Evolutionary conservation across 2,329 filamentous ascomycete genomes (phyloP).

Genomic region (Cryphonectria radicalis): DNA sequence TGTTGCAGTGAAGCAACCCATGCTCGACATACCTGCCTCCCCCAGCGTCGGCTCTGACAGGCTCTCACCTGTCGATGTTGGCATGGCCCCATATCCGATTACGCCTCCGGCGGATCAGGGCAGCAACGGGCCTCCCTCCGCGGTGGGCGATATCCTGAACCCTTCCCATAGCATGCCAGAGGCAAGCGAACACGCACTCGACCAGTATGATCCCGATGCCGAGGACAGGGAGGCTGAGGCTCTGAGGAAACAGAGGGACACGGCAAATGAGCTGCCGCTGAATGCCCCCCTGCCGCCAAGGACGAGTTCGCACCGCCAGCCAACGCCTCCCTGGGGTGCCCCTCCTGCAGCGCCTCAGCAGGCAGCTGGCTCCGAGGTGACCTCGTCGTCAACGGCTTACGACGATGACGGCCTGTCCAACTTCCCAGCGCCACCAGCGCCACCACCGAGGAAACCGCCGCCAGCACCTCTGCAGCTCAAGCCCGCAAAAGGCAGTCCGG

Average conservation of each 20-base stretch:
- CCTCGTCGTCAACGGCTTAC: conserved; percentile 50
- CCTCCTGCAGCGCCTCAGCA: conserved; percentile 45
- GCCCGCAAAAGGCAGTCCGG: conserved; percentile 41
- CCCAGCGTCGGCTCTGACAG: conserved; percentile 56
- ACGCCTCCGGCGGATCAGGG: conserved; percentile 63
- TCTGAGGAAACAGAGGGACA: conserved; percentile 50
- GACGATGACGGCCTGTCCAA: conserved; percentile 51
- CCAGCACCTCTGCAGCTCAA: conserved; percentile 82
- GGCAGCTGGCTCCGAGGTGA: conserved; percentile 36
- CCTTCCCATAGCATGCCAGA: conserved; percentile 64
- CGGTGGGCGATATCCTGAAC: conserved; percentile 56
- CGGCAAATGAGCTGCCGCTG: conserved; percentile 54
- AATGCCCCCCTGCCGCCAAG: conserved; percentile 60
- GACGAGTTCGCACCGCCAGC: conserved; percentile 56
- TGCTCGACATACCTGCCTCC: conserved; percentile 49
- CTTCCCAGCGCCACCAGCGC: conserved; percentile 58
- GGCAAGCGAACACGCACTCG: conserved; percentile 61
- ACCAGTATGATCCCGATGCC: conserved; percentile 59
- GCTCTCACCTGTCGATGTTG: conserved; percentile 62
- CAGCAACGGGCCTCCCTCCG: conserved; percentile 43
- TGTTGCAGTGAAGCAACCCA: conserved; percentile 38
- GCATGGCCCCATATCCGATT: conserved; percentile 66
- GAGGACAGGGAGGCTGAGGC: conserved; percentile 53
- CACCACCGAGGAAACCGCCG: conserved; percentile 77
- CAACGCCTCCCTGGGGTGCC: conserved; percentile 58